These are phyloP conservation scores for Pleurotus sapidus DNA, from an alignment of 768 basidiomycete species.

Conservation along the genomic window DNA sequence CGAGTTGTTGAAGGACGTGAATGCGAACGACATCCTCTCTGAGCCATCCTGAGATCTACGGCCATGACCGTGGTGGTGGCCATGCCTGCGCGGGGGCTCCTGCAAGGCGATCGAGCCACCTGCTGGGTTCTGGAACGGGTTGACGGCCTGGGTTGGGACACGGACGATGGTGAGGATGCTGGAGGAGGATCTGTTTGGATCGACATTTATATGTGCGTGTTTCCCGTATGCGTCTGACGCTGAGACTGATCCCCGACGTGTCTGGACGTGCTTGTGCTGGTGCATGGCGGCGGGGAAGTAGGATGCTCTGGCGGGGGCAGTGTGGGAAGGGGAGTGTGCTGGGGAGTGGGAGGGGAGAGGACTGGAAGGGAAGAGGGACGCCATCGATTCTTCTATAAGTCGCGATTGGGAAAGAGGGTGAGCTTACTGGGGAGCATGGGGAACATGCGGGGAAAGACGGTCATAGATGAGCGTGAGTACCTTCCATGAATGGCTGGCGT, in stretches of 20 bases:
- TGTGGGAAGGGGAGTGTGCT: background rate
- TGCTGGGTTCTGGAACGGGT: no score
- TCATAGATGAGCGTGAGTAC: slow-evolving; percentile 3
- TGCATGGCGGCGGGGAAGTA: background rate
- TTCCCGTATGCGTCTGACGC: slow-evolving; percentile 68
- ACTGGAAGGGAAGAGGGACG: background rate
- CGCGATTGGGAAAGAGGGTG: background rate
- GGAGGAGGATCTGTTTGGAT: slow-evolving; percentile 52
- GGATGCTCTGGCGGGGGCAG: background rate
- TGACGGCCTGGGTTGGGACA: slow-evolving; percentile 27
- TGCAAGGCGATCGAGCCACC: slow-evolving; percentile 17
- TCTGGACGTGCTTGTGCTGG: slow-evolving; percentile 29
- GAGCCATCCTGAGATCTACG: slow-evolving; percentile 22
- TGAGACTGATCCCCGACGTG: slow-evolving; percentile 64
- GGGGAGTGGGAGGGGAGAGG: background rate
- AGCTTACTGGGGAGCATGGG: background rate
- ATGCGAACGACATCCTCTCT: slow-evolving; percentile 58
- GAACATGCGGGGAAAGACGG: slow-evolving; percentile 7
- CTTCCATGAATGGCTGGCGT: no score
- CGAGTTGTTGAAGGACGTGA: slow-evolving; percentile 51
- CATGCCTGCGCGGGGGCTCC: slow-evolving; percentile 29
- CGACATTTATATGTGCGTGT: slow-evolving; percentile 49
- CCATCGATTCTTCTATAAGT: background rate
- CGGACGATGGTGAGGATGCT: slow-evolving; percentile 76
- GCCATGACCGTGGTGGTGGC: slow-evolving; percentile 25